Base-by-base conservation (phyloP, 1,139 yeast genomes). In the Yamadazyma oceani region DNA sequence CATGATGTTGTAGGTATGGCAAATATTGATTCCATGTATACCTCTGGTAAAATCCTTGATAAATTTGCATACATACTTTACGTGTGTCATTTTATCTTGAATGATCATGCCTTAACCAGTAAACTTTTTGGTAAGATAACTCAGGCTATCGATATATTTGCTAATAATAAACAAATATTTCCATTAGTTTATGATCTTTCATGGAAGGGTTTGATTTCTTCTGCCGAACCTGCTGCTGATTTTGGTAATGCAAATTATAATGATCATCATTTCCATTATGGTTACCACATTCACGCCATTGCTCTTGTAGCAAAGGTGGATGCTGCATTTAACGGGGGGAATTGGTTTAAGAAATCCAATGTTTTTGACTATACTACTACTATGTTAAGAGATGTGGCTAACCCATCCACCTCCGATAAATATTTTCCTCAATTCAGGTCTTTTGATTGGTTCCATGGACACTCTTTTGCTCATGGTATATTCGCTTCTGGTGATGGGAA, bases 201-300 rank as follows among this genome's bases (percentile, higher is more conserved):
- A 1, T 85, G 90, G 89, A 80, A 78, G 52, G 94, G 94, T n/a
- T 53, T 85, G 8, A 71, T 82, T 11, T 82, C 90, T 0, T 73
- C 83, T 0, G 86, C 89, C 0, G 80, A 78, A 1, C 71, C 80
- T 1, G 78, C 67, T 13, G 81, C 80, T 2, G 94, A 85, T 63
- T 85, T 80, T 55, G 94, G 94, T 38, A 85, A 85, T 53, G 72
- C 89, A 9, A 80, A 77, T 52, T 85, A 84, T 55, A 85, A 85
- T 51, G 94, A 85, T 51, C 94, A 85, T 51, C 92, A 85, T 58
- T 85, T 85, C 67, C 92, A 85, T 60, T 85, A 83, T 53, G 87
- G 88, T 1, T 85, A 85, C 49, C 88, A 82, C 51, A 73, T 85
- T 29, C 84, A 83, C 53, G 85, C 92, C 0, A 80, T 84, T 36